phyloP scores from a whole-genome alignment of 495 filamentous ascomycete species.

The Neurospora sp. region DNA sequence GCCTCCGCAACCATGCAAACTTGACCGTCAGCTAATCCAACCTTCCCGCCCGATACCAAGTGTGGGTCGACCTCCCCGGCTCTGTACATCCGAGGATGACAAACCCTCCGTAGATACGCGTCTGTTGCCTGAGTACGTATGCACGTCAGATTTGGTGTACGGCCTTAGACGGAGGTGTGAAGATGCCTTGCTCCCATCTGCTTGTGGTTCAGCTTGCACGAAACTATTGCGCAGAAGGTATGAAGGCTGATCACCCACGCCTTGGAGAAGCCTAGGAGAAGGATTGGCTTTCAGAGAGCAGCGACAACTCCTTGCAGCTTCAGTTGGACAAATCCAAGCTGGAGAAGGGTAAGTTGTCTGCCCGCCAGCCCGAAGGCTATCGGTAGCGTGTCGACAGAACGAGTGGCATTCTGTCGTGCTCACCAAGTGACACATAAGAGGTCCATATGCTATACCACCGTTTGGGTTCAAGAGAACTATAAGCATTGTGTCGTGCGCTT shows the following conservation, averaged over 20 bases:
- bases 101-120: neutral
- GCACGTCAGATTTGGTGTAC: neutral
- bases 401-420: neutral
- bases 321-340: neutral
- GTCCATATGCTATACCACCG: neutral
- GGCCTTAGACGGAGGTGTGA: neutral
- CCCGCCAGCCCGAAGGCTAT: neutral
- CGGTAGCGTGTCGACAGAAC: neutral
- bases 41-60: neutral
- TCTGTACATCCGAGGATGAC: neutral
- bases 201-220: neutral
- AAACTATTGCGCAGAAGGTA: neutral
- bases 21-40: neutral
- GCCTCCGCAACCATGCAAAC: neutral
- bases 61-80: neutral
- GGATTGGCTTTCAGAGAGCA: neutral
- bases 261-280: neutral
- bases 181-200: neutral
- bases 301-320: neutral
- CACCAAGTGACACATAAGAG: neutral
- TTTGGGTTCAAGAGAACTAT: neutral
- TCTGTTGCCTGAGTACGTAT: neutral
- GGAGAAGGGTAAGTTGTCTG: neutral
- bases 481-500: neutral
- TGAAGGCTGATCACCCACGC: neutral